Percentiles rank a stretch among this genome's conserved stretches.
phyloP scores from a whole-genome alignment of 371 early-diverging fungal genomes.

The Umbelopsis sp. region DNA sequence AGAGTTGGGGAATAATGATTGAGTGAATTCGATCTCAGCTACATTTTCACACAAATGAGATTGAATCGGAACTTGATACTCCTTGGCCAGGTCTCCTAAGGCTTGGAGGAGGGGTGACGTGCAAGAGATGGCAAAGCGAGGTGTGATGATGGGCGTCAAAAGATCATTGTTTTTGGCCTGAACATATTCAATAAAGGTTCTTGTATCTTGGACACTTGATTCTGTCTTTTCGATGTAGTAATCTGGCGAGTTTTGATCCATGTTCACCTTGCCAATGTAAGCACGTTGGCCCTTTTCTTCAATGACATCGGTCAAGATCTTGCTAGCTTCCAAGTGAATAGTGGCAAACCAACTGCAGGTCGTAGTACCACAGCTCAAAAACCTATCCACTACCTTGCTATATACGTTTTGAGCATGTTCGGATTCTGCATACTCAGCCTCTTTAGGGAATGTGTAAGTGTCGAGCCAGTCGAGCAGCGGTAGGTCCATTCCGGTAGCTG shows the following conservation, averaged over 20 bases:
- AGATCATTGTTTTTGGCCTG: conserved; percentile 32
- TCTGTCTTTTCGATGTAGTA: conserved; percentile 73
- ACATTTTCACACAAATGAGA: conserved; percentile 86
- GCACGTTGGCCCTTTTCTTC: conserved; percentile 83
- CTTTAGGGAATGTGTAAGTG: conserved; percentile 85
- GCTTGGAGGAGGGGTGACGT: conserved; percentile 65
- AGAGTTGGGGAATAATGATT: conserved; percentile 70
- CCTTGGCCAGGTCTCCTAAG: conserved; percentile 71
- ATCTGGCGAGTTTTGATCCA: conserved; percentile 88
- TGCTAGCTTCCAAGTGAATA: conserved; percentile 77
- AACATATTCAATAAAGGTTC: conserved; percentile 68
- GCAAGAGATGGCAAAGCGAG: conserved; percentile 90
- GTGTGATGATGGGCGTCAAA: conserved; percentile 84
- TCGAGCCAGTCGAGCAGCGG: conserved; percentile 91
- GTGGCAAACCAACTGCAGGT: conserved; percentile 92
- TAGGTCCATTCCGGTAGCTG: conserved; percentile 87
- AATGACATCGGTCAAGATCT: conserved; percentile 72
- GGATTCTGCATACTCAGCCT: conserved; percentile 66
- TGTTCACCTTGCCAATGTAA: conserved; percentile 92
- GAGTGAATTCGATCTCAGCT: conserved; percentile 75
- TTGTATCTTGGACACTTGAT: conserved; percentile 69
- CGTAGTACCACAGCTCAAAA: conserved; percentile 82
- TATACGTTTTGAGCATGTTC: conserved; percentile 72
- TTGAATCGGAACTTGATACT: conserved; percentile 74
- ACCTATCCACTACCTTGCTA: conserved; percentile 61